Percentiles rank a stretch among this genome's conserved stretches.
Conservation (phyloP, 164 flowering plant species). For the Hamamelis virginiana region DNA sequence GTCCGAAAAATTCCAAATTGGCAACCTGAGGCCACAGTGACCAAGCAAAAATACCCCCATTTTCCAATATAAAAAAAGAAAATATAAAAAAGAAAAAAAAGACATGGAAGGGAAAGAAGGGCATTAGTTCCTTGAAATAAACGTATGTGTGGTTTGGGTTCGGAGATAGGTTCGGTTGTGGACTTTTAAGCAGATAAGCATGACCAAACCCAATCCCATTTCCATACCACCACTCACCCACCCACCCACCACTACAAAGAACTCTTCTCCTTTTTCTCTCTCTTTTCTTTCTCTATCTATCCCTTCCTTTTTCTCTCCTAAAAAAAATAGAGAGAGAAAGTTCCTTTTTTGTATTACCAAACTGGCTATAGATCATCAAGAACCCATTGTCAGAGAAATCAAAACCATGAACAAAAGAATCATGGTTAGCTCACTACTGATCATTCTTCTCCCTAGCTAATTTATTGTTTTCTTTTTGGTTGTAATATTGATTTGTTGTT, state of each 20-base stretch:
- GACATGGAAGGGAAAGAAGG: neutral
- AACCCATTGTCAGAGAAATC: slow-evolving; percentile 14
- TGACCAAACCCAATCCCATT: neutral
- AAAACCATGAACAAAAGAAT: slow-evolving; percentile 27
- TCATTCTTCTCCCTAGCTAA: neutral
- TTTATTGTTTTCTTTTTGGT: neutral
- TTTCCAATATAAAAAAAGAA: neutral
- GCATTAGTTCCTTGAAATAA: slow-evolving; percentile 15
- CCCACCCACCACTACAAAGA: slow-evolving; percentile 15
- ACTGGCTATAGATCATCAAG: slow-evolving; percentile 12
- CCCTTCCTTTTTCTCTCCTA: slow-evolving; percentile 2
- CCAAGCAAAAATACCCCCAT: neutral
- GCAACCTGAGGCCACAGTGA: neutral
- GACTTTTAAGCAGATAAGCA: slow-evolving; percentile 35
- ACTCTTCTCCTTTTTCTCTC: neutral
- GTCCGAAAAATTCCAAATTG: neutral
- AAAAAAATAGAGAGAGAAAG: neutral
- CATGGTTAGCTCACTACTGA: slow-evolving; percentile 13
- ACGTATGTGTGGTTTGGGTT: slow-evolving; percentile 24
- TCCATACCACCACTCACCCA: slow-evolving; percentile 19
- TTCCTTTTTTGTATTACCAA: slow-evolving; percentile 4
- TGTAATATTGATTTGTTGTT: neutral
- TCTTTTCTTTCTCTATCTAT: neutral
- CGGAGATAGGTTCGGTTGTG: slow-evolving; percentile 27
- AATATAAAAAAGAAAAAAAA: slow-evolving; percentile 1